A percentile compares a stretch with the other conserved stretches of the same genome.
These are phyloP conservation scores for Colletotrichum lentis DNA, from an alignment of 2,329 filamentous ascomycete species.

Conservation along the genomic window DNA sequence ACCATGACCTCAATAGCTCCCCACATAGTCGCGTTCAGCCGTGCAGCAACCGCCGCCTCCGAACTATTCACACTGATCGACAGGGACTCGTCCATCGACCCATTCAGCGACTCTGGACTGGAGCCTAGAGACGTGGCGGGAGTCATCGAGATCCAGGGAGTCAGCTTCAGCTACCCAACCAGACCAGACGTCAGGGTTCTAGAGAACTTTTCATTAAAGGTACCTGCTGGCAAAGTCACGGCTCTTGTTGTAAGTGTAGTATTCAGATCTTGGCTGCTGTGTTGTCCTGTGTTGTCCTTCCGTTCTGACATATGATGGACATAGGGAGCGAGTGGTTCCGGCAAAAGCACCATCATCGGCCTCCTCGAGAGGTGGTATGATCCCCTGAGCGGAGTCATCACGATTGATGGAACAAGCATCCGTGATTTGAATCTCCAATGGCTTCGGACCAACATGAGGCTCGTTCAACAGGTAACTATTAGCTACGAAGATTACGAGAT, in stretches of 20 bases:
- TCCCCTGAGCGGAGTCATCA: constrained; percentile 41
- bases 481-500: constrained; percentile 21
- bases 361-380: constrained; percentile 72
- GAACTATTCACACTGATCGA: constrained; percentile 43
- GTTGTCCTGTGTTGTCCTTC: constrained; percentile 44
- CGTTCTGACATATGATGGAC: constrained; percentile 42
- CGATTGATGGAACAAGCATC: constrained; percentile 43
- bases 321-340: constrained; percentile 65
- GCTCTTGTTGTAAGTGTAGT: constrained; percentile 68
- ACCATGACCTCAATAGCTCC: constrained; percentile 40
- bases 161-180: constrained; percentile 75
- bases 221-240: constrained; percentile 72
- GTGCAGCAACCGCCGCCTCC: constrained; percentile 40
- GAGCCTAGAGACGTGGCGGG: constrained; percentile 51
- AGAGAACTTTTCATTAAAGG: constrained; percentile 64
- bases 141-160: constrained; percentile 66
- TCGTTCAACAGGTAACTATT: constrained; percentile 44
- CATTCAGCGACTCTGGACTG: constrained; percentile 31
- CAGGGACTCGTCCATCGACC: constrained; percentile 41
- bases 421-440: constrained; percentile 43
- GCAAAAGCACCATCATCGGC: constrained; percentile 75
- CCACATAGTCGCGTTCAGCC: constrained; percentile 39
- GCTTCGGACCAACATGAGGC: constrained; percentile 45
- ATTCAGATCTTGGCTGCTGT: constrained; percentile 43
- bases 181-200: constrained; percentile 71